Evolutionary conservation across 148 eudicot species (phyloP), one percentile per base, ranked within the genome.

Genomic region (Pharnaceum exiguum): DNA sequence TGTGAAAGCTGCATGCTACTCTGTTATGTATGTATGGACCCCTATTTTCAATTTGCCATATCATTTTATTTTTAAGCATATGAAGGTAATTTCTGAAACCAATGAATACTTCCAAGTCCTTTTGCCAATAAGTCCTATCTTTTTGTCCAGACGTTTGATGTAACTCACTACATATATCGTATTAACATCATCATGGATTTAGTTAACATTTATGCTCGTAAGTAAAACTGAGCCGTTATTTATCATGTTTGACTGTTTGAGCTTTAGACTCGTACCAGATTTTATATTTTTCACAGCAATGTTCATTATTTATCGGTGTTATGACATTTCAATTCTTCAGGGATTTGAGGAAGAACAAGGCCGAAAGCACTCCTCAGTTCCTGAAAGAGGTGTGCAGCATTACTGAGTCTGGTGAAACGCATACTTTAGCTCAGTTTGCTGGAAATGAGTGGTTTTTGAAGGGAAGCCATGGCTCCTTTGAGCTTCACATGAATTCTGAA

Each of bases 381-480:
- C 73, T 31, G 37, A 81, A 75, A 68, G 89, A 81, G 61, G 81
- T 94, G 32, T 42, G 67, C 62, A 79, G 78, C 43, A 59, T 84
- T 70, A 68, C 70, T 25, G 65, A 59, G 55, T 73, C 86, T 45
- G 93, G 87, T 45, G 77, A 84, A 78, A 56, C 68, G 44, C 70
- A 44, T 52, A 71, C 63, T 38, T 64, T 86, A 56, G 99, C 95
- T n/a, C 75, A 79, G 63, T 72, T 76, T 58, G 63, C 59, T 5
- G 87, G 72, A 43, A 62, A 74, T 44, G 63, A 71, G 42, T 94
- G 99, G 99, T 66, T 60, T 40, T 44, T 94, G 9, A 73, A 70
- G 51, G 83, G 79, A 55, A 74, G 75, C 37, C 67, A 62, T 51
- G 82, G 95, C 75, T 58, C 89, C 25, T 72, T 86, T 38, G 53